Base-by-base conservation (phyloP, 1,139 yeast genomes). In the Insectozyma bohioensis region DNA sequence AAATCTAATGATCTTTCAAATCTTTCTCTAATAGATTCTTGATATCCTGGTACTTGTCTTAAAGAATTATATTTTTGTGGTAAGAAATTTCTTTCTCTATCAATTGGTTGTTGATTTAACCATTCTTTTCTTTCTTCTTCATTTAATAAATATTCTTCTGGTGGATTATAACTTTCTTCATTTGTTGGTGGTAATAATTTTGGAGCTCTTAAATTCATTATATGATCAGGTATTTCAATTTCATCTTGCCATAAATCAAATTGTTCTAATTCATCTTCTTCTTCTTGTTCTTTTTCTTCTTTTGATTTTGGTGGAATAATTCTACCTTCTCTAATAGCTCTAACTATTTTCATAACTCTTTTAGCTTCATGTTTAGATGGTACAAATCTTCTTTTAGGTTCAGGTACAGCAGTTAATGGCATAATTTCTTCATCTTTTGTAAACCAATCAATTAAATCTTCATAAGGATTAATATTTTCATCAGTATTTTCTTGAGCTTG, bases 321-420 rank as follows among this genome's bases (percentile, higher is more conserved):
- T 57, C 95, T 75, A 20, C 99, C 99, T 51, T 92, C 97, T 62
- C 98, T 80, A 42, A 92, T 92, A 26, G 98, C 98, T 46, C 80
- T 77, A 12, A 92, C 99, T 45, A 92, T 83, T 69, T 94, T 92
- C 97, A 92, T 88, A 34, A 92, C 81, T 56, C 95, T 75, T 67
- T 87, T 86, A 28, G 97, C 97, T 67, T 92, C 99, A 58, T 88
- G 92, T 56, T 88, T 90, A 6, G 97, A 90, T 12, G 97, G 98
- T 40, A 88, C 85, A 51, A 92, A 92, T 58, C 99, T 78, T 59
- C 97, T 77, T 67, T 92, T 94, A 39, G 98, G 98, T 64, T 94
- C 98, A 8, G 97, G 97, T 8, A 77, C 81, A 1, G 97, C 95
- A 30, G 87, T 79, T 40, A 92, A 71, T 8, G 98, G 97, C 92